Base-by-base conservation (phyloP, 768 basidiomycete species). In the Lactarius quietus region DNA sequence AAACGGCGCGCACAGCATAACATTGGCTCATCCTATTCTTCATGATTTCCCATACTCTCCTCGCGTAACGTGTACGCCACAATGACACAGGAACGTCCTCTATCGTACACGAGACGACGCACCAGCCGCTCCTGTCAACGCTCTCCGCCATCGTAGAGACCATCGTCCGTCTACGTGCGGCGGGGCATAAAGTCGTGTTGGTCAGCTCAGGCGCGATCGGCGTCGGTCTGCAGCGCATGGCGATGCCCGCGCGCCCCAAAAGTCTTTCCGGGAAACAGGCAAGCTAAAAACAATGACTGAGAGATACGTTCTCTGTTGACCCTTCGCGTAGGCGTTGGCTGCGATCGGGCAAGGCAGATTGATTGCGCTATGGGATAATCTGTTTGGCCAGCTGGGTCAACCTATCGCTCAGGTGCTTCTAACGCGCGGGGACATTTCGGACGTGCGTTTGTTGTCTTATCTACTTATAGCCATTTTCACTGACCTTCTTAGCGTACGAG, bases 131-230 rank as follows among this genome's bases (percentile, higher is more conserved):
- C 26, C 82, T 99, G 1, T 92, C 95, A 3, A 92, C 90, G 3
- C 83, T 99, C 33, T 97, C 96, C 0, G 86, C 92, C 0, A 82
- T 98, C 53, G 95, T 95, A 36, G 96, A 99, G 76, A 93, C 93
- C 0, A 93, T 94, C 17, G 82, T 93, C 18, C 77, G 85, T 38
- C 83, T 99, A 18, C 85, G 88, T 55, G 78, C 80, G 6, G 79
- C 88, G 51, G 96, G 96, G 0, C 96, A 99, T 78, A 90, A 94
- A 72, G 92, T 98, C 61, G 92, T 98, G 5, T 85, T 99, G 14
- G 94, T 97, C 65, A 94, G 91, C 71, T 97, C 95, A 26, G 97
- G 97, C 1, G 97, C 97, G n/a, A 98, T 98, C 64, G 97, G 89
- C 0, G 93, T 98, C 20, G 97, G 97, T 0, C 75, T 98, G 66